These are phyloP conservation scores for Castanea sativa DNA, from an alignment of 306 rosid species.

Conservation along the genomic window DNA sequence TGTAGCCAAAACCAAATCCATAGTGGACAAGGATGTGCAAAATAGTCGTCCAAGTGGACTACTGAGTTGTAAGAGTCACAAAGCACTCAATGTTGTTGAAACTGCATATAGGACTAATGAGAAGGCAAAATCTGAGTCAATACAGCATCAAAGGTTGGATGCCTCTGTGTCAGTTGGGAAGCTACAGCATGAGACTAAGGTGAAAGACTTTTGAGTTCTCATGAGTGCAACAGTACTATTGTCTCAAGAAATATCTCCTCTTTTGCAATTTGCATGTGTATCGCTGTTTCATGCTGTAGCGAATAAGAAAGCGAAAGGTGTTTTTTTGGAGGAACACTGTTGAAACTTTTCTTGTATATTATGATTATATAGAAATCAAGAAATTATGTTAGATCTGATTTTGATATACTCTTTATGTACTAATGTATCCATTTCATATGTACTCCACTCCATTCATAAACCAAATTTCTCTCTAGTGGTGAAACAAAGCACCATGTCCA, in stretches of 20 bases:
- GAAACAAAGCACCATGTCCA: not conserved
- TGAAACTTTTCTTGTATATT: not conserved
- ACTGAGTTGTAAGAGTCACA: constrained; percentile 33
- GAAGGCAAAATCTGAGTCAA: constrained; percentile 6
- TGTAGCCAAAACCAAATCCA: constrained; percentile 5
- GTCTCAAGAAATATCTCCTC: not conserved
- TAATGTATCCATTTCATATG: not conserved
- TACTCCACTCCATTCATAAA: not conserved
- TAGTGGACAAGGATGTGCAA: constrained; percentile 7
- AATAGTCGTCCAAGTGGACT: constrained; percentile 19
- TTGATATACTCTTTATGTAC: not conserved
- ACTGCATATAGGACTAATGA: constrained; percentile 13
- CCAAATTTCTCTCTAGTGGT: not conserved
- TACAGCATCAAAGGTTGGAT: constrained; percentile 17
- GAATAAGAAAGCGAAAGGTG: not conserved
- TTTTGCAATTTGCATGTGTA: not conserved
- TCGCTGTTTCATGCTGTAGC: not conserved
- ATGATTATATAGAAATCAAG: not conserved
- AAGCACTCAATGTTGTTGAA: constrained; percentile 28
- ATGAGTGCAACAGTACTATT: not conserved
- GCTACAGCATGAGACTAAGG: not conserved
- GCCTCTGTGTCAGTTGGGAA: not conserved
- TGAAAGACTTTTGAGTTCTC: not conserved
- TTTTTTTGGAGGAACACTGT: not conserved
- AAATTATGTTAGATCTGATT: not conserved